Evolutionary conservation across 164 flowering plant genomes (phyloP).

Genomic region (Aristolochia californica): DNA sequence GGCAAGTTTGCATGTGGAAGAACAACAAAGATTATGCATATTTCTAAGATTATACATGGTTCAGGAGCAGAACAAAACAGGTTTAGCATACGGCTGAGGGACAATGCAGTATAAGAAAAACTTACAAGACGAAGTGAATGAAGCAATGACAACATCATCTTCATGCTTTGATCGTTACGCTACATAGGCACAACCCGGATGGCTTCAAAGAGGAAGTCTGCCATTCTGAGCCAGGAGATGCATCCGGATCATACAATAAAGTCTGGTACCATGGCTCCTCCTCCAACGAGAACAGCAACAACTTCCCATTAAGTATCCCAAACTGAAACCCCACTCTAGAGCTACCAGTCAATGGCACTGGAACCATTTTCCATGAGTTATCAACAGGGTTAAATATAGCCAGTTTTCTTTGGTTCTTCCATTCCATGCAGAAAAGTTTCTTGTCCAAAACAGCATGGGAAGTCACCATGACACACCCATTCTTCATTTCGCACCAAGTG

Average conservation of each 20-base stretch:
- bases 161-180: conserved; percentile 78
- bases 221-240: conserved; percentile 70
- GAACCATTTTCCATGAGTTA: conserved; percentile 70
- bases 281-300: conserved; percentile 55
- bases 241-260: conserved; percentile 67
- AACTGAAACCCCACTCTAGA: conserved; percentile 63
- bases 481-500: conserved; percentile 79
- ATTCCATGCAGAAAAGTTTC: conserved; percentile 85
- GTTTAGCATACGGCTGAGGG: no score
- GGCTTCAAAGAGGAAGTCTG: conserved; percentile 51
- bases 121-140: neutral
- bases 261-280: conserved; percentile 37
- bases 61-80: no score
- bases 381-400: conserved; percentile 52
- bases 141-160: neutral
- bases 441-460: conserved; percentile 78
- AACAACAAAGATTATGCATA: no score
- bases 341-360: conserved; percentile 75
- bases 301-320: conserved; percentile 71
- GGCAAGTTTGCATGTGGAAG: no score
- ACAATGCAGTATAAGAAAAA: no score
- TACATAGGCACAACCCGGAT: conserved; percentile 55
- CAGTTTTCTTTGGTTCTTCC: conserved; percentile 82
- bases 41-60: no score
- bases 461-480: conserved; percentile 94